These are phyloP conservation scores for Pterocarpus santalinus DNA, from an alignment of 306 rosid species.

Conservation along the genomic window DNA sequence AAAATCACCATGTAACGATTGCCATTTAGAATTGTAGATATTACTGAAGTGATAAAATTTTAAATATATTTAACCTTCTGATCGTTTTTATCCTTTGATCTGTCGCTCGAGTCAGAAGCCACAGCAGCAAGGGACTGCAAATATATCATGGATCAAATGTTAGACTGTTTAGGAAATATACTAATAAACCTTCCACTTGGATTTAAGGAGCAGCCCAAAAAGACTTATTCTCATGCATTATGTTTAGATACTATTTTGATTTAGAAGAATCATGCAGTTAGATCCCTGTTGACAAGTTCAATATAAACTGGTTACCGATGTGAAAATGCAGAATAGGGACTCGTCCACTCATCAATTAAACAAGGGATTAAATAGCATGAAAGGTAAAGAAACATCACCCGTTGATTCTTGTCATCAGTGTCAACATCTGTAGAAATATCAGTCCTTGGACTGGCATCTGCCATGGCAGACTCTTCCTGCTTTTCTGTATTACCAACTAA, in stretches of 20 bases:
- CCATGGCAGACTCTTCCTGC: constrained; percentile 74
- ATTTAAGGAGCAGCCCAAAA: constrained; percentile 15
- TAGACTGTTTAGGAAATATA: constrained; percentile 41
- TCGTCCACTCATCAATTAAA: constrained; percentile 34
- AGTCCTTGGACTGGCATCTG: constrained; percentile 97
- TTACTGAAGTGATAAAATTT: constrained; percentile 16
- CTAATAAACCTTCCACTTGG: constrained; percentile 1
- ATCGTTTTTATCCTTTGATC: constrained; percentile 89
- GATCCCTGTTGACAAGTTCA: constrained; percentile 2
- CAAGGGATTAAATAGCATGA: constrained; percentile 26
- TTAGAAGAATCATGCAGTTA: constrained; percentile 10
- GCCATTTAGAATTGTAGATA: constrained; percentile 33
- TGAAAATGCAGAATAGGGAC: constrained; percentile 23
- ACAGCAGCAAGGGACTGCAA: constrained; percentile 67
- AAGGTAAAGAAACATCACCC: constrained; percentile 63
- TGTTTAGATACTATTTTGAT: constrained; percentile 19
- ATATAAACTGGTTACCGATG: constrained; percentile 6
- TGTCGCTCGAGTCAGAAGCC: constrained; percentile 94
- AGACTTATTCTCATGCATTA: constrained; percentile 2
- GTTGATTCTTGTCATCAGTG: constrained; percentile 88
- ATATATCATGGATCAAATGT: constrained; percentile 43
- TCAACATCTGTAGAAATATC: constrained; percentile 98
- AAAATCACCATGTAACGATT: constrained; percentile 23
- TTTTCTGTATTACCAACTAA: constrained; percentile 54
- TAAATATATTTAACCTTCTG: constrained; percentile 76